Percentiles rank a stretch among this genome's conserved stretches.
These are phyloP conservation scores for Hericium rajendrae DNA, from an alignment of 768 basidiomycete species.

Conservation along the genomic window DNA sequence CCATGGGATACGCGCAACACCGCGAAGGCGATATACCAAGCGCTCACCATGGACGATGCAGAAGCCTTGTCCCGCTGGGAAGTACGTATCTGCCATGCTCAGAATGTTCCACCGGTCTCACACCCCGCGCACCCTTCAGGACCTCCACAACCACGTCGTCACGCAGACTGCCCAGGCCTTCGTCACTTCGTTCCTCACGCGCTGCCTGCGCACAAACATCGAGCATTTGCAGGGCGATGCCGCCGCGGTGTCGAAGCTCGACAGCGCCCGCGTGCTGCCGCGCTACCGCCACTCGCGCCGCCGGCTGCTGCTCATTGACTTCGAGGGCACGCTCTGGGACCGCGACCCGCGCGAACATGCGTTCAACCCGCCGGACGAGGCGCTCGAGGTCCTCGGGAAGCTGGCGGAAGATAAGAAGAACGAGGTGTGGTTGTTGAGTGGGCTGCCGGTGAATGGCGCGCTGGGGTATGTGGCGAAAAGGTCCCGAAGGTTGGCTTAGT, in stretches of 20 bases:
- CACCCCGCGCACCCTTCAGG: constrained; percentile 22
- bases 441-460: constrained; percentile 47
- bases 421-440: constrained; percentile 78
- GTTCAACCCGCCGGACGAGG: constrained; percentile 20
- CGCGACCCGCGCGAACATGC: constrained; percentile 35
- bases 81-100: constrained; percentile 23
- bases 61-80: constrained; percentile 73
- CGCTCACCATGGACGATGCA: constrained; percentile 67
- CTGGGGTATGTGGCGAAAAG: constrained; percentile 53
- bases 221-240: constrained; percentile 45
- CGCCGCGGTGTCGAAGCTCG: constrained; percentile 32
- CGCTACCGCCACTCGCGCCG: constrained; percentile 56
- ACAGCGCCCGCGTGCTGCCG: constrained; percentile 46
- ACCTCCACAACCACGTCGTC: constrained; percentile 76
- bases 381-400: constrained; percentile 40
- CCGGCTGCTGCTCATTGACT: constrained; percentile 63
- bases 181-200: constrained; percentile 67
- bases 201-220: constrained; percentile 61
- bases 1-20: constrained; percentile 83
- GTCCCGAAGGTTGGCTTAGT: constrained; percentile 69
- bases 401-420: constrained; percentile 59
- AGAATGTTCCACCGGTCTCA: background rate
- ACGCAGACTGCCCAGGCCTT: constrained; percentile 84
- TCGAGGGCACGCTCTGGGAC: constrained; percentile 75
- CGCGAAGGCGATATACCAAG: constrained; percentile 67